Percentiles rank a stretch among this genome's conserved stretches.
These are phyloP conservation scores for Capronia coronata DNA, from an alignment of 2,329 filamentous ascomycete species.

Conservation along the genomic window DNA sequence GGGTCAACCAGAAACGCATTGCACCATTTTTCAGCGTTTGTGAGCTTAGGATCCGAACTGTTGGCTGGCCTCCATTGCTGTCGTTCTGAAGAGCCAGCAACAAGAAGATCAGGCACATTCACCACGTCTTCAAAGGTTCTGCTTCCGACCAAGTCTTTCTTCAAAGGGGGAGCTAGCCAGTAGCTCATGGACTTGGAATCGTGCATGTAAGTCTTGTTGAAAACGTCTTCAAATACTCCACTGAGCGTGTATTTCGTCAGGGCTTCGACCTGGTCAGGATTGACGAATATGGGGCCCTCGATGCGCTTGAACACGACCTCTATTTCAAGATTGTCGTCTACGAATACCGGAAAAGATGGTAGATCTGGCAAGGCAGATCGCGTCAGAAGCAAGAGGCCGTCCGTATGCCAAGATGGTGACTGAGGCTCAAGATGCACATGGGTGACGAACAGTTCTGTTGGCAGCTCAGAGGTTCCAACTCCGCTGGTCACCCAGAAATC, in stretches of 20 bases:
- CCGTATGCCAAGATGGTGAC: slow-evolving; percentile 17
- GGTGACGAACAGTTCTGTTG: slow-evolving; percentile 14
- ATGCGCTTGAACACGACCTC: slow-evolving; percentile 49
- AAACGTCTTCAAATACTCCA: slow-evolving; percentile 69
- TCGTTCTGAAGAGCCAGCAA: slow-evolving; percentile 31
- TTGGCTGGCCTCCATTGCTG: slow-evolving; percentile 39
- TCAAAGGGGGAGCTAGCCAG: slow-evolving; percentile 61
- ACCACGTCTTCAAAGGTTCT: slow-evolving; percentile 14
- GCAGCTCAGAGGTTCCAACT: slow-evolving; percentile 2
- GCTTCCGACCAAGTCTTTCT: neutral
- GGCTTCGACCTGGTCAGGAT: slow-evolving; percentile 42
- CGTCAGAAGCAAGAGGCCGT: slow-evolving; percentile 64
- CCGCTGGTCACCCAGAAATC: slow-evolving; percentile 55
- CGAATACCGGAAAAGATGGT: slow-evolving; percentile 64
- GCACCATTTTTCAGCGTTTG: slow-evolving; percentile 37
- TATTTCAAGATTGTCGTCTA: slow-evolving; percentile 58
- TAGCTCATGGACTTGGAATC: slow-evolving; percentile 65
- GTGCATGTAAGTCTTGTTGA: slow-evolving; percentile 75
- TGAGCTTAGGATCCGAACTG: slow-evolving; percentile 28
- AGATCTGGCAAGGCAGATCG: slow-evolving; percentile 58
- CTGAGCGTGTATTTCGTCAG: slow-evolving; percentile 68
- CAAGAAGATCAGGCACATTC: slow-evolving; percentile 32
- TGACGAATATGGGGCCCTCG: slow-evolving; percentile 39
- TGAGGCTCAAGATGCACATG: slow-evolving; percentile 6
- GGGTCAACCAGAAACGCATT: slow-evolving; percentile 52